Conservation (phyloP, 306 rosid species). For the Corylus heterophylla region DNA sequence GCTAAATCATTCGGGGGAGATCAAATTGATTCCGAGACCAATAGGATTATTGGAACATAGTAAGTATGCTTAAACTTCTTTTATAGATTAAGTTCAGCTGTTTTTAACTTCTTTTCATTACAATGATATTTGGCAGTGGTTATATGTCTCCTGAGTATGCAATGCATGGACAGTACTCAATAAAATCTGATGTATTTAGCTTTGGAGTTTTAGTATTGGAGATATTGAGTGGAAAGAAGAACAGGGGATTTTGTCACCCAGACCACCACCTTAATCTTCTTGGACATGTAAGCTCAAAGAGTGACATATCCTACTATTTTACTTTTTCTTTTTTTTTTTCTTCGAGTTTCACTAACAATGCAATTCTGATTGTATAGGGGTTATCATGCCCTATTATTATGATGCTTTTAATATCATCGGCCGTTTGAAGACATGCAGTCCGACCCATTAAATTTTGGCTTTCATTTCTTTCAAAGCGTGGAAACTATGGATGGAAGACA, state of each 20-base stretch:
- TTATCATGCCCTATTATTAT: neutral
- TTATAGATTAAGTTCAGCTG: neutral
- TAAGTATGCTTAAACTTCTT: conserved; percentile 17
- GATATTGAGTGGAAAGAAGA: conserved; percentile 54
- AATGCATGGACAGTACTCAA: conserved; percentile 36
- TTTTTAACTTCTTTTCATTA: neutral
- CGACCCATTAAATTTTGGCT: neutral
- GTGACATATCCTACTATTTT: neutral
- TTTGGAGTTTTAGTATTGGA: conserved; percentile 51
- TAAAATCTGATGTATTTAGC: conserved; percentile 49
- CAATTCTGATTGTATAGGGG: neutral
- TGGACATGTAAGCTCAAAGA: conserved; percentile 39
- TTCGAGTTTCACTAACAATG: neutral
- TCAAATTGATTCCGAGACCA: conserved; percentile 41
- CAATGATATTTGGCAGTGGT: conserved; percentile 32
- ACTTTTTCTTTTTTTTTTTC: neutral
- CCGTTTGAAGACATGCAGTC: neutral
- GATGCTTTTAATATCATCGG: neutral
- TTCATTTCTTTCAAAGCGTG: conserved; percentile 30
- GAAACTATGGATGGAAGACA: conserved; percentile 31
- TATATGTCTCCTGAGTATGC: conserved; percentile 59
- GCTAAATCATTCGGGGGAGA: conserved; percentile 54
- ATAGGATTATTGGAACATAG: conserved; percentile 56
- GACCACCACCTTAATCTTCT: conserved; percentile 42
- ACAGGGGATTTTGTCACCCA: conserved; percentile 35